A percentile compares a stretch with the other conserved stretches of the same genome.
These are phyloP conservation scores for Coemansia asiatica DNA, from an alignment of 192 early-diverging fungal species.

Conservation along the genomic window DNA sequence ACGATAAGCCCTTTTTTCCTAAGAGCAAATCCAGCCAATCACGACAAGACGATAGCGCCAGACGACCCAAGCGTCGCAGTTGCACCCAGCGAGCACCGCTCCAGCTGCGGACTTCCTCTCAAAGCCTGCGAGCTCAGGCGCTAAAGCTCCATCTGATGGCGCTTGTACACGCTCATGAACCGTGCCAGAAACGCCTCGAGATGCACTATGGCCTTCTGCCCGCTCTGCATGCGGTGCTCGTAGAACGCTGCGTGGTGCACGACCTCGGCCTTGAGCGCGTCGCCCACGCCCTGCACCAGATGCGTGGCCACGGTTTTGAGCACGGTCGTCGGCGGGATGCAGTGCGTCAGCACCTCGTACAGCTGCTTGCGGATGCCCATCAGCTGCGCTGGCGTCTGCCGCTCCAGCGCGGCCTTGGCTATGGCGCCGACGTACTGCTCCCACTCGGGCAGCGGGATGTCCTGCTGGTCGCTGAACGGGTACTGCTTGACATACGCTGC, in stretches of 20 bases:
- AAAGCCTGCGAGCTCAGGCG: neutral
- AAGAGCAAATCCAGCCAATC: slow-evolving; percentile 1
- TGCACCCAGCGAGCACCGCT: neutral
- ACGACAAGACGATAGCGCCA: neutral
- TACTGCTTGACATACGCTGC: slow-evolving; percentile 71
- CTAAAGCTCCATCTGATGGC: slow-evolving; percentile 58
- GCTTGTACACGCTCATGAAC: slow-evolving; percentile 90
- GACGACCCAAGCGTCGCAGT: slow-evolving; percentile 4
- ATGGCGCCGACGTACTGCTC: slow-evolving; percentile 74
- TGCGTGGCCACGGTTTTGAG: slow-evolving; percentile 78
- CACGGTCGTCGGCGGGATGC: slow-evolving; percentile 81
- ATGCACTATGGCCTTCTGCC: slow-evolving; percentile 92
- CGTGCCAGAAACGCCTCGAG: slow-evolving; percentile 91
- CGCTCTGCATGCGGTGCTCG: slow-evolving; percentile 83
- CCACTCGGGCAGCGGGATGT: slow-evolving; percentile 81
- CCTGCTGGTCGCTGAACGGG: slow-evolving; percentile 56
- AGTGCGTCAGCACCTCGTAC: slow-evolving; percentile 88
- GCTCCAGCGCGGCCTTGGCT: slow-evolving; percentile 65
- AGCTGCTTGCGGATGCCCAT: slow-evolving; percentile 70
- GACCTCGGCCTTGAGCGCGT: slow-evolving; percentile 66
- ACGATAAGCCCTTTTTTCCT: slow-evolving; percentile 1
- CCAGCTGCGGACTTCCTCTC: slow-evolving; percentile 7
- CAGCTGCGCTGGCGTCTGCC: slow-evolving; percentile 76
- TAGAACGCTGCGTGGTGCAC: slow-evolving; percentile 79
- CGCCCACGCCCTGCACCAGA: slow-evolving; percentile 68